Conservation (phyloP, 106 monocot genomes). For the Acanthochlamys bracteata region DNA sequence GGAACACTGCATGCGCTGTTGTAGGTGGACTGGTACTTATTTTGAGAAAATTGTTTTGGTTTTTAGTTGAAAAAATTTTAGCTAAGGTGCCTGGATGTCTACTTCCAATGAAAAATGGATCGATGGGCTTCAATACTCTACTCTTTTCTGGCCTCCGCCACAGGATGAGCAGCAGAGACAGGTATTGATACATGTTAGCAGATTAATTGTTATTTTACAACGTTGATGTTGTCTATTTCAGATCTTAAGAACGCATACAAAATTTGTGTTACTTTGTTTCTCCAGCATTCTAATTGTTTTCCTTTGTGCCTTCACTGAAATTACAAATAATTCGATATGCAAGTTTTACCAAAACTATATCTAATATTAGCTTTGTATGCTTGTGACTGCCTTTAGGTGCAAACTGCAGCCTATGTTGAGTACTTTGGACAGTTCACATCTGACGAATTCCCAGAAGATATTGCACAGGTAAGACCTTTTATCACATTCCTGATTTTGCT, state of each 20-base stretch:
- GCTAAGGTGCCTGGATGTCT: slow-evolving; percentile 22
- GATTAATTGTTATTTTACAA: not conserved
- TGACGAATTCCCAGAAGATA: slow-evolving; percentile 91
- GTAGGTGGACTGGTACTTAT: slow-evolving; percentile 1
- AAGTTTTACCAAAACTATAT: not conserved
- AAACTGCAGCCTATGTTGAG: slow-evolving; percentile 93
- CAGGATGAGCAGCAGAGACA: slow-evolving; percentile 77
- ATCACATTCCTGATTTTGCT: not conserved
- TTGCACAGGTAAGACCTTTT: slow-evolving; percentile 64
- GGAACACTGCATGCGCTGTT: slow-evolving; percentile 2
- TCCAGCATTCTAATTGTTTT: too few relatives aligned
- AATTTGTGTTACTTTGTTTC: too few relatives aligned
- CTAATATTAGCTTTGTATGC: not conserved
- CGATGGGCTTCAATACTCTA: slow-evolving; percentile 80
- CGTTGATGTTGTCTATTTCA: too few relatives aligned
- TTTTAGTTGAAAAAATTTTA: not conserved
- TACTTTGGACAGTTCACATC: slow-evolving; percentile 96
- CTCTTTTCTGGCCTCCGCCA: slow-evolving; percentile 72
- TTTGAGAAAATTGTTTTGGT: not conserved
- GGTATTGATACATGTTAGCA: slow-evolving; percentile 22
- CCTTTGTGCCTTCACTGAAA: too few relatives aligned
- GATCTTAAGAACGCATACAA: too few relatives aligned
- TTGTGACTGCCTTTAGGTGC: slow-evolving; percentile 40
- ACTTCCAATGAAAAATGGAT: slow-evolving; percentile 63
- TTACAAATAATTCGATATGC: not conserved